A percentile compares a stretch with the other conserved stretches of the same genome.
These are phyloP conservation scores for Micractinium sp. DNA, from an alignment of 139 green algal species.

Conservation along the genomic window DNA sequence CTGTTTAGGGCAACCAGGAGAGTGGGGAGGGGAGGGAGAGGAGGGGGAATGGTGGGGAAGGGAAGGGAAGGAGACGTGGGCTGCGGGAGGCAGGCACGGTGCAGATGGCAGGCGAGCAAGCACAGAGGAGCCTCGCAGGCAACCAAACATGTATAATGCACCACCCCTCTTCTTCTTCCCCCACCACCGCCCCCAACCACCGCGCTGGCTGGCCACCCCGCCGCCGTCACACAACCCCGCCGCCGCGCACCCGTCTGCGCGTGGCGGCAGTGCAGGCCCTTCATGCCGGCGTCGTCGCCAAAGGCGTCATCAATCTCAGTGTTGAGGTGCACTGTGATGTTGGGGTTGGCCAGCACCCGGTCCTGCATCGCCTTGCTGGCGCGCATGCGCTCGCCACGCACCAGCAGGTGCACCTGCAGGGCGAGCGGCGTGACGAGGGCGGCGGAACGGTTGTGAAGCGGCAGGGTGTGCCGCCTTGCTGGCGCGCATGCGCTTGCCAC, in stretches of 20 bases:
- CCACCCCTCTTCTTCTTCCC: not conserved
- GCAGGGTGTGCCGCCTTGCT: slow-evolving; percentile 88
- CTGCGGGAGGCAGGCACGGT: no score
- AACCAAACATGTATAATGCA: not conserved
- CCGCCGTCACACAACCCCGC: not conserved
- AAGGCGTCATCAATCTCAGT: slow-evolving; percentile 81
- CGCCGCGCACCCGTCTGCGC: slow-evolving; percentile 47
- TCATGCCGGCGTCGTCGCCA: slow-evolving; percentile 63
- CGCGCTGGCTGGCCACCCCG: not conserved
- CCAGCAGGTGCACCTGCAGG: slow-evolving; percentile 93
- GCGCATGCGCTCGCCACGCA: slow-evolving; percentile 81
- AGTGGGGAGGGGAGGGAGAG: not conserved
- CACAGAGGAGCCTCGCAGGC: no score
- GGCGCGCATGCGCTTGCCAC: slow-evolving; percentile 81
- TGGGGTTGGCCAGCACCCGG: slow-evolving; percentile 73
- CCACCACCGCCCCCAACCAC: not conserved
- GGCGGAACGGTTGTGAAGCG: not conserved
- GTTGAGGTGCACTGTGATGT: slow-evolving; percentile 85
- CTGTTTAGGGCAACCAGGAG: slow-evolving; percentile 26
- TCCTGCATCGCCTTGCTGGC: slow-evolving; percentile 92
- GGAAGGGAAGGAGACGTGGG: not conserved
- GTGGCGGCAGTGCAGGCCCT: slow-evolving; percentile 65
- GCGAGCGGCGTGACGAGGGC: not conserved
- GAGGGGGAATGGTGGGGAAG: not conserved
- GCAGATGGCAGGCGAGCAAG: not conserved